A percentile compares a stretch with the other conserved stretches of the same genome.
These are phyloP conservation scores for Rhizopogon roseolus DNA, from an alignment of 768 basidiomycete species.

Conservation along the genomic window DNA sequence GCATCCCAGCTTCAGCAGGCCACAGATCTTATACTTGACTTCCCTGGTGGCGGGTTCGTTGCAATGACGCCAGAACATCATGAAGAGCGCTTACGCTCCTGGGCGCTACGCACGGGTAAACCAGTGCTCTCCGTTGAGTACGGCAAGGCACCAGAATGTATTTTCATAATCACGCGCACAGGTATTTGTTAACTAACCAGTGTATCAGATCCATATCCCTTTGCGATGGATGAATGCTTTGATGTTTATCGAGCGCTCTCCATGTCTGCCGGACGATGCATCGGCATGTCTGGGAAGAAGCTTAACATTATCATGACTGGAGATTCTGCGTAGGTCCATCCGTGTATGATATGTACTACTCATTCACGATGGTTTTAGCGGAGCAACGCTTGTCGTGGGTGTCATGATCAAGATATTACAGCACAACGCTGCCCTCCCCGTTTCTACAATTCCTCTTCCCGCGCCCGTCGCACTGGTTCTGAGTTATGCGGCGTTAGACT, in stretches of 20 bases:
- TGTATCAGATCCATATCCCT: slow-evolving; percentile 87
- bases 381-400: slow-evolving; percentile 81
- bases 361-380: slow-evolving; percentile 42
- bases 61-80: slow-evolving; percentile 96
- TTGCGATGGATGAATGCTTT: slow-evolving; percentile 92
- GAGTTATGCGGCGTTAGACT: slow-evolving; percentile 90
- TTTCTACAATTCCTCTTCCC: slow-evolving; percentile 41
- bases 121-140: slow-evolving; percentile 88
- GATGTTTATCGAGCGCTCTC: slow-evolving; percentile 82
- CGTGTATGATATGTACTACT: slow-evolving; percentile 1
- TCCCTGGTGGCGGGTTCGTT: slow-evolving; percentile 95
- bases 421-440: slow-evolving; percentile 31
- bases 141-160: slow-evolving; percentile 95
- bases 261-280: slow-evolving; percentile 70
- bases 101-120: slow-evolving; percentile 76
- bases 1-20: slow-evolving; percentile 57
- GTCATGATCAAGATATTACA: slow-evolving; percentile 86
- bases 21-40: slow-evolving; percentile 85
- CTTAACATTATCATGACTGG: slow-evolving; percentile 80
- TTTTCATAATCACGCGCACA: slow-evolving; percentile 18
- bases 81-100: slow-evolving; percentile 84
- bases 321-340: slow-evolving; percentile 87
- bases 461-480: slow-evolving; percentile 80
- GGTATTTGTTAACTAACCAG: not conserved
- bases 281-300: slow-evolving; percentile 86